Evolutionary conservation across 495 filamentous ascomycete genomes (phyloP), one percentile per base, ranked within the genome.

Genomic region (Aspergillus sclerotiicarbonarius): DNA sequence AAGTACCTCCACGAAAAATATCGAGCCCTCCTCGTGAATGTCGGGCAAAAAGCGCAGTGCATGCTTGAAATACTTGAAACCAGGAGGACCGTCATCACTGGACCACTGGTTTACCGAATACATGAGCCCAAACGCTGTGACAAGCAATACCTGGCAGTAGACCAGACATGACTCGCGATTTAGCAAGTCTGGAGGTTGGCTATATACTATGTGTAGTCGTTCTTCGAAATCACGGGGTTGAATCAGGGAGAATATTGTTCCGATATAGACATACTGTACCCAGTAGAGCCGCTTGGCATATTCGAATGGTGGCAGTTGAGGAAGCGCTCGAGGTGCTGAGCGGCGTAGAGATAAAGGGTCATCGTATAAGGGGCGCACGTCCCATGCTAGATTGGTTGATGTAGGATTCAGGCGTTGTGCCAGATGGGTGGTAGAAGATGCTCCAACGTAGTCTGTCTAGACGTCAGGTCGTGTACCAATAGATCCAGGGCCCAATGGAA

Each of bases 71-170:
- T 76, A 81, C 21, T 78, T 74, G 69, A 79, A 79, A 0, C 79
- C 79, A 0, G 79, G 79, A 0, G 78, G 77, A 0, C 76, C 77
- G 16, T 75, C 71, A 58, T 74, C 73, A 39, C 75, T 75, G 9
- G 75, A 71, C 77, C 76, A 80, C 46, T 80, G 75, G 56, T 82
- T 80, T 41, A 80, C 70, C 16, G 77, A 80, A 56, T 81, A 82
- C 58, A 82, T 67, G 51, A 81, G 69, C 6, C 79, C 79, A 62
- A 80, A 80, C n/a, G 79, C 77, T 19, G 81, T 73, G 32, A 79
- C 70, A 21, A 78, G 60, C 10, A 82, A 62, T 3, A 73, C 61
- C 21, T 80, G 69, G 49, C 73, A 76, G 41, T 73, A 74, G 0
- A 71, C 59, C 13, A 76, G 54, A 30, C 68, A 71, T 37, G 70